Percentiles rank a stretch among this genome's conserved stretches.
phyloP scores from a whole-genome alignment of 2,329 filamentous ascomycete species.

The Escovopsis sp. region DNA sequence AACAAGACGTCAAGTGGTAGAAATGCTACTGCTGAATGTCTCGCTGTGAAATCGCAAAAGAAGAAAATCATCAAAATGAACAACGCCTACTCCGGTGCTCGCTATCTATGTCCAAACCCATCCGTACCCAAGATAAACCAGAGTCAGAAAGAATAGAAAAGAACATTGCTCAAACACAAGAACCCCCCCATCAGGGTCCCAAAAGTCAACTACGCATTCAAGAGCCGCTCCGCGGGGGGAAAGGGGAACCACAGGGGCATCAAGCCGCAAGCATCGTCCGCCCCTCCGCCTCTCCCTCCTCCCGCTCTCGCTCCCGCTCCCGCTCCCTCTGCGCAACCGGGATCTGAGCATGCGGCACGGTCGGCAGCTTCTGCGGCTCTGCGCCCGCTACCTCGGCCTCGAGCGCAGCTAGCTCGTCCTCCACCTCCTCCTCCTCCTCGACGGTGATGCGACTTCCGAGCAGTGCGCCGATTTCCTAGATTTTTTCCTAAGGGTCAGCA shows the following conservation, averaged over 20 bases:
- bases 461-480: conserved; percentile 80
- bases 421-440: conserved; percentile 93
- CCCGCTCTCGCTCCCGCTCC: conserved; percentile 6
- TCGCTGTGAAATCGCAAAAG: not conserved
- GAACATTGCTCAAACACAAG: not conserved
- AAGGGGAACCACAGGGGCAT: not conserved
- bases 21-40: not conserved
- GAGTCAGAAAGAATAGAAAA: not conserved
- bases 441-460: conserved; percentile 78
- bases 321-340: conserved; percentile 14
- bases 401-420: conserved; percentile 79
- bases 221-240: no score
- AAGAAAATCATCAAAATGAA: not conserved
- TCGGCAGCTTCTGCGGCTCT: conserved; percentile 12
- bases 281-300: conserved; percentile 16
- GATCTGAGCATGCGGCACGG: conserved; percentile 19
- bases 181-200: no score
- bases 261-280: conserved; percentile 25
- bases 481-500: no score
- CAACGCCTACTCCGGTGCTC: conserved; percentile 5
- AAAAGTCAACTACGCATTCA: no score
- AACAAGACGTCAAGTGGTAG: not conserved
- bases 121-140: not conserved
- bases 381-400: conserved; percentile 30
- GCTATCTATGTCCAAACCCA: conserved; percentile 5